phyloP scores from a whole-genome alignment of 495 filamentous ascomycete species.

The Podospora sp. region DNA sequence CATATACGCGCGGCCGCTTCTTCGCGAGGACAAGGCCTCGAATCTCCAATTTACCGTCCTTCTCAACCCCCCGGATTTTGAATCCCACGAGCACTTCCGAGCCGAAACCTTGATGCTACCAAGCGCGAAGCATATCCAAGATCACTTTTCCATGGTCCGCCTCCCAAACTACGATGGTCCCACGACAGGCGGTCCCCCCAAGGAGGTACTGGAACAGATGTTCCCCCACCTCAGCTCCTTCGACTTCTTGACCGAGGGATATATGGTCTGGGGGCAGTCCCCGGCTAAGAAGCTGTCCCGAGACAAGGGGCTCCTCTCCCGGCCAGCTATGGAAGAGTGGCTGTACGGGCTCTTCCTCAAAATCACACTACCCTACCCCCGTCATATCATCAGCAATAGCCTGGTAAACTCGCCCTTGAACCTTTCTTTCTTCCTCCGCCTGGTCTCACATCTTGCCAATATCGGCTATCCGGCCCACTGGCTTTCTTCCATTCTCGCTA shows the following conservation, averaged over 20 bases:
- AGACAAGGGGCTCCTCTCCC: constrained; percentile 27
- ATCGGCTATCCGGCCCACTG: constrained; percentile 44
- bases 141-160: constrained; percentile 28
- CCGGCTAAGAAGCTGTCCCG: neutral
- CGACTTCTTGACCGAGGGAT: constrained; percentile 14
- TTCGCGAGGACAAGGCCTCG: constrained; percentile 24
- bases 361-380: constrained; percentile 34
- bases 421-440: constrained; percentile 34
- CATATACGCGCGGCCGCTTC: constrained; percentile 39
- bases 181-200: constrained; percentile 9
- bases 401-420: constrained; percentile 35
- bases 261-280: neutral
- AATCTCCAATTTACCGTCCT: constrained; percentile 31
- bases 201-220: neutral
- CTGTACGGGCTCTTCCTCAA: constrained; percentile 40
- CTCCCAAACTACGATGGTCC: neutral
- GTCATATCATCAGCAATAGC: neutral
- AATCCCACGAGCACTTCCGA: constrained; percentile 27
- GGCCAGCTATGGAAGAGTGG: constrained; percentile 34
- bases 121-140: constrained; percentile 22
- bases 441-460: constrained; percentile 33
- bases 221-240: neutral
- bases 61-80: constrained; percentile 27
- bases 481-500: constrained; percentile 33
- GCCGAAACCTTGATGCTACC: constrained; percentile 34